These are phyloP conservation scores for Cydonia oblonga DNA, from an alignment of 331 rosid species.

Conservation along the genomic window DNA sequence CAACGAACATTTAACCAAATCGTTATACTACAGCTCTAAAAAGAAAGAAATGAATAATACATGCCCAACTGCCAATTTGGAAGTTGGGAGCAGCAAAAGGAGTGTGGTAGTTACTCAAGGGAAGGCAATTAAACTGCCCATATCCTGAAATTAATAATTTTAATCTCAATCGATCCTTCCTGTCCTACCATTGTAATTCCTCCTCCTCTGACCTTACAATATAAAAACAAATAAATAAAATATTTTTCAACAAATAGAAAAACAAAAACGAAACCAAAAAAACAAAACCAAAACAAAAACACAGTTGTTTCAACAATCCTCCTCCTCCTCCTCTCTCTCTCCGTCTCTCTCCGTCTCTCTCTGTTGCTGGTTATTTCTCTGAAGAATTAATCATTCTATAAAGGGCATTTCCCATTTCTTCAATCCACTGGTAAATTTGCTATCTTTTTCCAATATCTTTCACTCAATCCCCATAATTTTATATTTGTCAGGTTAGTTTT, in stretches of 20 bases:
- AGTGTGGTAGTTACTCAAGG: no score
- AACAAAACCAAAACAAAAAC: not conserved
- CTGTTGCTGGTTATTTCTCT: not conserved
- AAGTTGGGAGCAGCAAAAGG: no score
- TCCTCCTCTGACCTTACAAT: no score
- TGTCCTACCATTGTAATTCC: no score
- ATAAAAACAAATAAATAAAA: not conserved
- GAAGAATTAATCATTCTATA: conserved; percentile 3
- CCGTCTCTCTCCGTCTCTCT: not conserved
- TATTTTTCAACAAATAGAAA: not conserved
- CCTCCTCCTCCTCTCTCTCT: not conserved
- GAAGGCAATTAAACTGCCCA: no score
- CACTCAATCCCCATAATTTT: conserved; percentile 7
- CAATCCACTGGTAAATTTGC: conserved; percentile 11
- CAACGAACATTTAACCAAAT: no score
- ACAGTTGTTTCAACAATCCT: conserved; percentile 3
- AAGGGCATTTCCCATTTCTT: conserved; percentile 14
- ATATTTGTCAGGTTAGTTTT: not conserved
- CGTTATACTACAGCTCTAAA: no score
- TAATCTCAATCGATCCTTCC: no score
- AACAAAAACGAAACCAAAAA: not conserved
- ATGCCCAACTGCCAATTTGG: no score
- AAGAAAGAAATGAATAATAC: no score
- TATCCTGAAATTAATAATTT: no score
- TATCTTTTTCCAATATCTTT: no score